These are phyloP conservation scores for Solioccasus polychromus DNA, from an alignment of 768 basidiomycete species.

Conservation along the genomic window DNA sequence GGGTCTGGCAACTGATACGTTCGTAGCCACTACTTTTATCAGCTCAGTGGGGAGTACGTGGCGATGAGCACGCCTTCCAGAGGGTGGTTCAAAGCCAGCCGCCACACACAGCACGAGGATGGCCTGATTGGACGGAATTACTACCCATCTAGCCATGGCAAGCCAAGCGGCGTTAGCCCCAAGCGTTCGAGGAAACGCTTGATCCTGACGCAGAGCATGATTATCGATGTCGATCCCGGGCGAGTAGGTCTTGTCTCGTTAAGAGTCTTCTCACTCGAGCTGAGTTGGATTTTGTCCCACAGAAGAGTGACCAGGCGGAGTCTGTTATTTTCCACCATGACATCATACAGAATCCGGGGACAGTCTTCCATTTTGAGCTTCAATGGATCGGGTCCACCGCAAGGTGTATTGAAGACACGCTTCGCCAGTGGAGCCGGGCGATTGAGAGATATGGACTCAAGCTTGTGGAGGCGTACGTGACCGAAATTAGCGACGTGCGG, in stretches of 20 bases:
- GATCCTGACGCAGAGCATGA: slow-evolving; percentile 84
- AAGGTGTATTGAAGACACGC: slow-evolving; percentile 83
- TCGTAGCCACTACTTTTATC: slow-evolving; percentile 83
- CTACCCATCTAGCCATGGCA: slow-evolving; percentile 36
- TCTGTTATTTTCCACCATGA: slow-evolving; percentile 89
- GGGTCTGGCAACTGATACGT: slow-evolving; percentile 3
- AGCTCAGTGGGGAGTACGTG: slow-evolving; percentile 73
- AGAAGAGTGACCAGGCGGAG: slow-evolving; percentile 87
- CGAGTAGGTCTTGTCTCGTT: slow-evolving; percentile 46
- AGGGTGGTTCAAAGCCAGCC: slow-evolving; percentile 61
- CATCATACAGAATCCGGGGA: slow-evolving; percentile 91
- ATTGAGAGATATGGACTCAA: slow-evolving; percentile 89
- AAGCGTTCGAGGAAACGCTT: slow-evolving; percentile 56
- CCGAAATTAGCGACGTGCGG: slow-evolving; percentile 85
- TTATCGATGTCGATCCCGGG: slow-evolving; percentile 80
- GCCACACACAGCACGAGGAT: slow-evolving; percentile 45
- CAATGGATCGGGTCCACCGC: slow-evolving; percentile 97
- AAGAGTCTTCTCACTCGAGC: background rate
- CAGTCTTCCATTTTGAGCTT: slow-evolving; percentile 94
- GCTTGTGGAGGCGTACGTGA: slow-evolving; percentile 91
- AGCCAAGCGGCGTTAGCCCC: slow-evolving; percentile 36
- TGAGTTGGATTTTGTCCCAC: slow-evolving; percentile 15
- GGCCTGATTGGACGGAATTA: slow-evolving; percentile 31
- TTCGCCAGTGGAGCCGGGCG: slow-evolving; percentile 75
- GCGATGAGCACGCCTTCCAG: slow-evolving; percentile 62